Evolutionary conservation across 2,329 filamentous ascomycete species (phyloP), one percentile per base, ranked within the genome.

Genomic region (Fusarium succisae): DNA sequence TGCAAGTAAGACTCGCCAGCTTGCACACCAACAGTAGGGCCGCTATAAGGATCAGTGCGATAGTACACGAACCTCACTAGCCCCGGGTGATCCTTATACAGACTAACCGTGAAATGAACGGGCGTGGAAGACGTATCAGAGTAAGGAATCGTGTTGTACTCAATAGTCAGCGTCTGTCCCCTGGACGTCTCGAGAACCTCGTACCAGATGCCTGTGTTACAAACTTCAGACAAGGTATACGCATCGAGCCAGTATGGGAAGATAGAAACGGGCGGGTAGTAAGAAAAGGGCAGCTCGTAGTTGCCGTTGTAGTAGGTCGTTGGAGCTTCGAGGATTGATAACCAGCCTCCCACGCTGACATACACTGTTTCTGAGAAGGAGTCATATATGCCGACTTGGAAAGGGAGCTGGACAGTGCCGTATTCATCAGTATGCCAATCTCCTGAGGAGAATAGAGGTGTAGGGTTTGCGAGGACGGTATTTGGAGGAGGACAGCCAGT

Each of bases 11-110:
- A 28, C 32, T 35, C 4, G 1, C n/a, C 6, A 3, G 22, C 32
- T 28, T 59, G 56, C 1, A 50, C 8, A 38, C 56, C 56, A 6
- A 59, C 11, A 28, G 41, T 58, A 1, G 55, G 24, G 8, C 1
- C 0, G 9, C 6, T 3, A 26, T 0, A 2, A 17, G 3, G 3
- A 3, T 17, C 0, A 13, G 32, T 50, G 14, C 3, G 4, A n/a
- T 48, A 50, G 43, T 59, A 59, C 11, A 18, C 43, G 20, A 37
- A 50, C 1, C 56, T 48, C 10, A 59, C 32, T 6, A 48, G 0
- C 8, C 56, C 32, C 0, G 56, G 41, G 30, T 59, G 12, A 12
- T 59, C 41, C 1, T 59, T n/a, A 17, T 59, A 59, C 14, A 58
- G 1, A 1, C 39, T 58, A 14, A 45, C 43, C 0, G 30, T 48